Evolutionary conservation across 768 basidiomycete species (phyloP), one percentile per base, ranked within the genome.

Genomic region (Calocybe indica): DNA sequence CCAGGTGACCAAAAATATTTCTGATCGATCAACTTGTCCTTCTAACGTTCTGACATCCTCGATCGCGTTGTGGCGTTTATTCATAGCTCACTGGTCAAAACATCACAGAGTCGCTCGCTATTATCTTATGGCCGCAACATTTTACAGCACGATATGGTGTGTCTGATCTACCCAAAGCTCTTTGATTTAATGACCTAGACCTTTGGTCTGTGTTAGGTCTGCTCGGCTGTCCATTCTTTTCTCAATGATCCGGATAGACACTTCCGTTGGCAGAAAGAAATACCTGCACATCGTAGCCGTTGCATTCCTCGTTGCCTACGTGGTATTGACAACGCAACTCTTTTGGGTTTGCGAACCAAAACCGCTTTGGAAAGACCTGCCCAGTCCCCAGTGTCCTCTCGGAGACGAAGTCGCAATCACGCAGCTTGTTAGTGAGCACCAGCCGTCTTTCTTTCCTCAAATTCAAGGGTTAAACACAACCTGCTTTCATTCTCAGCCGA

Each of bases 181-280:
- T 36, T 22, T 22, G 22, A 22, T 22, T 22, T 22, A 22, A 22
- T 22, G 22, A 12, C 15, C 29, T 40, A 13, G n/a, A 13, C 15
- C 15, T 46, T 30, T 34, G 9, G n/a, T 28, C 10, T 47, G 31
- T 14, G 22, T 5, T 46, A 74, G 73, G 72, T 63, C 62, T 31
- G 62, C 77, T 2, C 70, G 77, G 8, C 58, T 76, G n/a, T 70
- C 75, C 22, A 76, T 78, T 37, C 60, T 80, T 6, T 74, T 74
- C 61, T 77, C 76, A 7, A 67, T 80, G 49, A 71, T 78, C 47
- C 74, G 78, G 33, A 66, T 78, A 49, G 71, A 72, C 45, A 69
- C 72, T 0, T 62, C 65, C 39, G 50, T 37, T 10, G 40, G 40
- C 1, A 55, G 62, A 37, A 58, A 59, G 13, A 50, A 41, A 29